Evolutionary conservation across 148 eudicot species (phyloP).

Genomic region (Drosera capensis): DNA sequence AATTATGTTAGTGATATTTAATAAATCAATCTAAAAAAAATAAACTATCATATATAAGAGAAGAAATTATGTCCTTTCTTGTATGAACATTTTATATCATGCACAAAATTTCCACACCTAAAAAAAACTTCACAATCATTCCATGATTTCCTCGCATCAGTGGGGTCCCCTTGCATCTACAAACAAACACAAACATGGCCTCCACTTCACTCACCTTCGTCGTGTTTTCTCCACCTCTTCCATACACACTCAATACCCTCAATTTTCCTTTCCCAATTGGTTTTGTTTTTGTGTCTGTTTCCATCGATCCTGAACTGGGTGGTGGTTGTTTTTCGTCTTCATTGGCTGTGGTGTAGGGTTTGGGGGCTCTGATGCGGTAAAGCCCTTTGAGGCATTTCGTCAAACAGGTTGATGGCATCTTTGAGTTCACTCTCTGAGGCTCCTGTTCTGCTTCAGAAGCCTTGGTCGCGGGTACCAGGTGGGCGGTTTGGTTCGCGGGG

Average conservation of each 20-base stretch:
- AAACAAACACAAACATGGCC: too few species aligned
- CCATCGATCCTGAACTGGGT: neutral
- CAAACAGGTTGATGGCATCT: conserved; percentile 49
- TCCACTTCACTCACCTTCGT: neutral
- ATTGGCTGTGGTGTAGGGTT: neutral
- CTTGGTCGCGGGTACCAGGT: conserved; percentile 14
- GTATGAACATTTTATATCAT: too few species aligned
- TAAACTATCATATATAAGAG: too few species aligned
- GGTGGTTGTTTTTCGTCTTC: neutral
- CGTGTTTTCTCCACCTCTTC: neutral
- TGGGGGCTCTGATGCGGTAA: neutral
- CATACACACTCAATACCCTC: neutral
- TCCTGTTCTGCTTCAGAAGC: conserved; percentile 18
- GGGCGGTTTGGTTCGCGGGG: conserved; percentile 15
- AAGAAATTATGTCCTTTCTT: too few species aligned
- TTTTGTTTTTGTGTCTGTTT: neutral
- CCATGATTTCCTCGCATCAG: neutral
- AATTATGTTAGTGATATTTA: too few species aligned
- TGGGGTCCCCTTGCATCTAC: neutral
- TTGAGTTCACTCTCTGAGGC: conserved; percentile 40
- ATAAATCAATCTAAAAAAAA: too few species aligned
- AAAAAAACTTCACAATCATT: neutral
- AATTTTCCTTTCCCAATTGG: neutral
- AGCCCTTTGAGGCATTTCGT: conserved; percentile 25
- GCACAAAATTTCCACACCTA: too few species aligned